A percentile compares a stretch with the other conserved stretches of the same genome.
phyloP scores from a whole-genome alignment of 2,329 filamentous ascomycete genomes.

The Ophiostoma quercus region DNA sequence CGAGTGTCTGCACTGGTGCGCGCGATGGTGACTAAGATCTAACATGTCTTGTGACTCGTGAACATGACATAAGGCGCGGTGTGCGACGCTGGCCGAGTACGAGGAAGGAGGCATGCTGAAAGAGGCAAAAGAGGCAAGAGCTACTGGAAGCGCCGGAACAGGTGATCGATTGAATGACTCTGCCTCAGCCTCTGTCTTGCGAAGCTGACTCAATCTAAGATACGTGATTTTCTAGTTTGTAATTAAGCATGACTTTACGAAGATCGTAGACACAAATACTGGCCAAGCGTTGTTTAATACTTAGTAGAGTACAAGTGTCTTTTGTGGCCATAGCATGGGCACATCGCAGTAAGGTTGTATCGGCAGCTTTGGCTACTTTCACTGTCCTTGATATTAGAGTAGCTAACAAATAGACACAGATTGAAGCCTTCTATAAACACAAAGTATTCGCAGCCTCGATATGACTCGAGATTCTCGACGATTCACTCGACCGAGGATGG shows the following conservation, averaged over 20 bases:
- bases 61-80: background rate
- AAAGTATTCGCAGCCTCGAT: too few relatives aligned
- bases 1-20: background rate
- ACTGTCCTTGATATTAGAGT: background rate
- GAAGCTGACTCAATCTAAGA: background rate
- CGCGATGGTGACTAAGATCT: conserved; percentile 1
- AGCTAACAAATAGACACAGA: background rate
- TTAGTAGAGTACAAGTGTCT: background rate
- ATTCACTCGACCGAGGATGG: background rate
- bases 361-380: background rate
- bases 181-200: too few relatives aligned
- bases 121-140: background rate
- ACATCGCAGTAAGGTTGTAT: background rate
- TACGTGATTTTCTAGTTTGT: background rate
- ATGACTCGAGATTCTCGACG: background rate
- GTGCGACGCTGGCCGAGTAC: background rate
- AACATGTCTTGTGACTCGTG: conserved; percentile 3
- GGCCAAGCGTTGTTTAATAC: background rate
- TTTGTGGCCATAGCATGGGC: background rate
- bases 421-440: too few relatives aligned
- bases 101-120: background rate
- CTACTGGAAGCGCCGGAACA: conserved; percentile 6
- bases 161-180: background rate
- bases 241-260: background rate
- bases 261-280: background rate